phyloP scores from a whole-genome alignment of 2,329 filamentous ascomycete genomes.

The Pestalotiopsis sp. region DNA sequence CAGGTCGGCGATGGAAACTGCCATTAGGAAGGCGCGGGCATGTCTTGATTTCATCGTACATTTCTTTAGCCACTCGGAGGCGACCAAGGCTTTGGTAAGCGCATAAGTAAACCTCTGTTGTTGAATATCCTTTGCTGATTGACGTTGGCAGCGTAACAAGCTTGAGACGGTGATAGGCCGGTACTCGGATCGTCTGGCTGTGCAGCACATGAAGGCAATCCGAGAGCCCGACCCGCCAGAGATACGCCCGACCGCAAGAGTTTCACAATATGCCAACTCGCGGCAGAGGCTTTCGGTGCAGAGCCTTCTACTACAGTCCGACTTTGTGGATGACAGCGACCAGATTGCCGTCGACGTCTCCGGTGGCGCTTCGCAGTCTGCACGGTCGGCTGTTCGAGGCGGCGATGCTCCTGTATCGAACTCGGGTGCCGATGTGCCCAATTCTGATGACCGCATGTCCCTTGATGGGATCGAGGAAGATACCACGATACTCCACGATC shows the following conservation, averaged over 20 bases:
- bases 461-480: constrained; percentile 4
- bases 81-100: constrained; percentile 30
- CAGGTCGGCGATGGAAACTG: constrained; percentile 23
- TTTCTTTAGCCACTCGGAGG: constrained; percentile 30
- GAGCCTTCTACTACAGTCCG: constrained; percentile 40
- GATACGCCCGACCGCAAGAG: constrained; percentile 21
- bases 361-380: neutral
- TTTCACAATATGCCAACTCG: constrained; percentile 32
- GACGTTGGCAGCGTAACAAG: constrained; percentile 24
- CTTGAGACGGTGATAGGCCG: constrained; percentile 29
- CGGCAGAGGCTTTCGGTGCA: constrained; percentile 41
- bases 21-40: constrained; percentile 27
- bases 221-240: constrained; percentile 22
- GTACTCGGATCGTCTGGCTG: constrained; percentile 27
- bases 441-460: constrained; percentile 9
- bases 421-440: neutral
- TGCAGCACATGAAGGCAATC: constrained; percentile 26
- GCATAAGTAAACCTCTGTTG: neutral
- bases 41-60: constrained; percentile 31
- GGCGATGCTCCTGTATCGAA: neutral
- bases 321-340: constrained; percentile 42
- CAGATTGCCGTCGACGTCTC: constrained; percentile 26
- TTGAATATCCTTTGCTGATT: neutral
- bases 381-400: neutral
- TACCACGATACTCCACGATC: neutral